Evolutionary conservation across 768 basidiomycete genomes (phyloP).

Genomic region (Psilocybe cyanescens): DNA sequence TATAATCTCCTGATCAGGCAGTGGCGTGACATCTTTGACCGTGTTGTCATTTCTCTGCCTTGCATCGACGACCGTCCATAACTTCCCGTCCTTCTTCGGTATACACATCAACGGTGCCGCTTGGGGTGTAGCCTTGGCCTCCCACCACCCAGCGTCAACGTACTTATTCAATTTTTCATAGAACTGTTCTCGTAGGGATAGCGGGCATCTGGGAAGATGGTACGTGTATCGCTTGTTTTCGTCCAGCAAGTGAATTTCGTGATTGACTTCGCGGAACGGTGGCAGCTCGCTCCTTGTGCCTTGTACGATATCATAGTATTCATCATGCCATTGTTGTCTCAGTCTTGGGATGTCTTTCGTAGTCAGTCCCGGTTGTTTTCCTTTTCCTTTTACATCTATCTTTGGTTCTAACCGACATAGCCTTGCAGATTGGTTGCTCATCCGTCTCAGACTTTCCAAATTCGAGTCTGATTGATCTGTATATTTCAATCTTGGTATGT

Average conservation of each 20-base stretch:
- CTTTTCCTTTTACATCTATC: not conserved
- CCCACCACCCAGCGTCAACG: slow-evolving; percentile 38
- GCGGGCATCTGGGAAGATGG: slow-evolving; percentile 33
- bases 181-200: slow-evolving; percentile 30
- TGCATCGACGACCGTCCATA: slow-evolving; percentile 38
- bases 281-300: slow-evolving; percentile 10
- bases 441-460: not conserved
- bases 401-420: not conserved
- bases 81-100: slow-evolving; percentile 33
- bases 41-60: slow-evolving; percentile 45
- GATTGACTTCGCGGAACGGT: slow-evolving; percentile 11
- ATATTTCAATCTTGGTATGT: not conserved
- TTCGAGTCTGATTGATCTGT: not conserved
- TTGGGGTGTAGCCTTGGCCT: slow-evolving; percentile 19
- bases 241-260: slow-evolving; percentile 31
- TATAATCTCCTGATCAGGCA: slow-evolving; percentile 42
- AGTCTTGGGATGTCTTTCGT: slow-evolving; percentile 8
- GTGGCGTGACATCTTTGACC: slow-evolving; percentile 38
- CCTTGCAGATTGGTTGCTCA: not conserved
- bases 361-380: not conserved
- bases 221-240: slow-evolving; percentile 32
- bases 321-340: slow-evolving; percentile 6
- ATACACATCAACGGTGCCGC: slow-evolving; percentile 37
- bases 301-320: slow-evolving; percentile 9
- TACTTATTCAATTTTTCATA: slow-evolving; percentile 36